Conservation (phyloP, 371 early-diverging fungal species). For the Conidiobolus incongruus region DNA sequence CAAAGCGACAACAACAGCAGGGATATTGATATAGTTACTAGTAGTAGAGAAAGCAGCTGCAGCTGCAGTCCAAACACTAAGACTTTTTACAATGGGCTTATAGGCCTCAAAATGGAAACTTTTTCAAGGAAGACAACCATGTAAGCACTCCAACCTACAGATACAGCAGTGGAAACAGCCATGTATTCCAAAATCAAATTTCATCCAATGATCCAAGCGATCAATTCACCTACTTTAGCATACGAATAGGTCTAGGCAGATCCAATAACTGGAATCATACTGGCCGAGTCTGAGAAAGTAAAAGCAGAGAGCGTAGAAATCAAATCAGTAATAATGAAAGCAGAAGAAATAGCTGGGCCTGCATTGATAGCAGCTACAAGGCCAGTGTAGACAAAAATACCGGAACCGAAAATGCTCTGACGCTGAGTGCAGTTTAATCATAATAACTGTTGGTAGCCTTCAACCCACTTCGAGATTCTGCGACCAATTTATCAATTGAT, state of each 20-base stretch:
- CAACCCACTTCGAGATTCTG: too few species aligned
- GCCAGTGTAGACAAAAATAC: constrained; percentile 20
- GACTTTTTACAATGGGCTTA: constrained; percentile 24
- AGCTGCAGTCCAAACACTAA: constrained; percentile 30
- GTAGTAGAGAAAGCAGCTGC: constrained; percentile 14
- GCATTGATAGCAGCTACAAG: constrained; percentile 46
- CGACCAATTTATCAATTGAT: too few species aligned
- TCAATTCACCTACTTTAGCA: constrained; percentile 59
- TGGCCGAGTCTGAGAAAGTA: constrained; percentile 58
- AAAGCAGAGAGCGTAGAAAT: constrained; percentile 45
- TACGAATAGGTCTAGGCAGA: constrained; percentile 65
- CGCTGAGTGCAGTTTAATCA: too few species aligned
- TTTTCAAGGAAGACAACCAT: constrained; percentile 37
- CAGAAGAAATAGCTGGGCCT: constrained; percentile 54
- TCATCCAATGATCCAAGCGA: constrained; percentile 75
- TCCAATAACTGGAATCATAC: constrained; percentile 66
- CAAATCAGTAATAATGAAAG: constrained; percentile 48
- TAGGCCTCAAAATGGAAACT: constrained; percentile 21
- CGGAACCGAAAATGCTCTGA: constrained; percentile 52
- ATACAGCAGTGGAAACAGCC: constrained; percentile 46
- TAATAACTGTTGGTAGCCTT: too few species aligned
- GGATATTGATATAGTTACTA: constrained; percentile 42
- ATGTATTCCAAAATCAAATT: constrained; percentile 59
- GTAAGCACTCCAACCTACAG: constrained; percentile 52
- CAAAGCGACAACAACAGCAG: constrained; percentile 39